Evolutionary conservation across 2,329 filamentous ascomycete species (phyloP), one percentile per base, ranked within the genome.

Genomic region (Sordariomycetes sp.): DNA sequence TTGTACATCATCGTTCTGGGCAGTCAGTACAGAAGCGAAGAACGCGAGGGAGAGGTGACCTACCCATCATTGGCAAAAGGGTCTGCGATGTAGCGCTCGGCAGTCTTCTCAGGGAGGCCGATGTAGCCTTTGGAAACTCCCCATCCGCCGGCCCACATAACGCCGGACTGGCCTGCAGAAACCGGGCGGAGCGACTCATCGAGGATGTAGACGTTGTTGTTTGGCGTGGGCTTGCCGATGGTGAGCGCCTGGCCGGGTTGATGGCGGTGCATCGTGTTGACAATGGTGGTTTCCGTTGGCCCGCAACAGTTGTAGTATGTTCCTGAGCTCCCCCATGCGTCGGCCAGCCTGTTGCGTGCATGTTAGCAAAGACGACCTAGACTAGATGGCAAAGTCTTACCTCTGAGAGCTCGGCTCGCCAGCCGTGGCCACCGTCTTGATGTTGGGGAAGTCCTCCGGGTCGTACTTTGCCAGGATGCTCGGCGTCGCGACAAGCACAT

Each of bases 241-340:
- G 70, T 67, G 4, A 77, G 47, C 3, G 54, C 50, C 23, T 55
- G 48, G 3, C 69, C 68, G 1, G 58, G 53, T 14, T 54, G 45
- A 44, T 76, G 71, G 25, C 55, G 55, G 34, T 70, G 64, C 51
- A 70, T 69, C 5, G 72, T 72, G 48, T 77, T 75, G 34, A 77
- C 61, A 33, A 77, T 72, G 2, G 68, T 76, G 11, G 71, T 69
- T 46, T 78, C 73, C 1, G 73, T 75, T 2, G 73, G 72, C 3
- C 73, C 73, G 44, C 72, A 77, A 42, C 69, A 67, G 51, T 76
- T 77, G 59, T 57, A 70, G 45, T 70, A 70, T 7, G 54, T 61
- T 18, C 56, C 59, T 34, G 63, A 50, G 4, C 58, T 53, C 11
- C 69, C 65, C 72, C 72, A 76, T 21, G 67, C 53, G 41, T 76